Conservation (phyloP, 2,329 filamentous ascomycete genomes). For the Fusarium dlaminii region DNA sequence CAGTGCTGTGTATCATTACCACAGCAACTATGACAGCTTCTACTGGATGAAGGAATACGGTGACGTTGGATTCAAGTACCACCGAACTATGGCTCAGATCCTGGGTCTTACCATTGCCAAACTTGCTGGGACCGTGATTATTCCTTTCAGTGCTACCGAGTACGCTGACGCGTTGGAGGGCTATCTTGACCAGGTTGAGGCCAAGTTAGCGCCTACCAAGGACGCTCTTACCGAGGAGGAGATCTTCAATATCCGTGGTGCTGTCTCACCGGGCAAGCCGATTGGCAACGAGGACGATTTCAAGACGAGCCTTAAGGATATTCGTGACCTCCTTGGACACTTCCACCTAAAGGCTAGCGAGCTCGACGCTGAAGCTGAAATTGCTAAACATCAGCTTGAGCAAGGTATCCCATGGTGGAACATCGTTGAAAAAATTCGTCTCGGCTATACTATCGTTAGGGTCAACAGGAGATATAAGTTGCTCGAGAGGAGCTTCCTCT, state of each 20-base stretch:
- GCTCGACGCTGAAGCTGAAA: conserved; percentile 58
- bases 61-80: conserved; percentile 74
- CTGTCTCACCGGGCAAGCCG: conserved; percentile 30
- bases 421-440: conserved; percentile 71
- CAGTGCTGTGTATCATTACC: conserved; percentile 79
- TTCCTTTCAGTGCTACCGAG: conserved; percentile 71
- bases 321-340: conserved; percentile 51
- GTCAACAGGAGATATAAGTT: conserved; percentile 86
- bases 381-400: conserved; percentile 54
- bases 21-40: conserved; percentile 91
- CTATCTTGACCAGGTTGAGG: conserved; percentile 63
- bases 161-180: conserved; percentile 66
- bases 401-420: conserved; percentile 81
- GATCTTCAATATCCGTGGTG: conserved; percentile 44
- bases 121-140: conserved; percentile 68
- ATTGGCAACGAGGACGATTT: conserved; percentile 53
- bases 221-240: conserved; percentile 42
- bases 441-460: conserved; percentile 69
- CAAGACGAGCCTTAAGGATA: conserved; percentile 49
- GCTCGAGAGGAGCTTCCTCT: conserved; percentile 83
- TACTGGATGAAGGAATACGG: conserved; percentile 88
- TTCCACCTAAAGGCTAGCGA: conserved; percentile 53
- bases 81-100: conserved; percentile 72
- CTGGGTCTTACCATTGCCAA: conserved; percentile 69
- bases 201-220: conserved; percentile 53